Percentiles rank a stretch among this genome's conserved stretches.
Evolutionary conservation across 2,329 filamentous ascomycete genomes (phyloP).

Genomic region (Elsinoe necatrix): DNA sequence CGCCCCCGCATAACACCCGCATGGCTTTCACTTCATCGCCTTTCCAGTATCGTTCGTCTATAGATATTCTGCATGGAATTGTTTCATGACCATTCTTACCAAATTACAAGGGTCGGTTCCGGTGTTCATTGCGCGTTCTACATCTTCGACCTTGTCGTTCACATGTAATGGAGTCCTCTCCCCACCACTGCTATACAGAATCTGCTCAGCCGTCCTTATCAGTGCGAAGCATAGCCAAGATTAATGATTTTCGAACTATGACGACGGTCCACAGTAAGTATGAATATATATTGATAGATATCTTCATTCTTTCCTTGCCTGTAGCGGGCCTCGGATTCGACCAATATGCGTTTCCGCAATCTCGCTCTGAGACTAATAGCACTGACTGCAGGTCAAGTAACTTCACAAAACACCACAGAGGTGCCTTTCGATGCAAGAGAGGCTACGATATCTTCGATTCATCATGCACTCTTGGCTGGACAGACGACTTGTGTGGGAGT

Average conservation of each 20-base stretch:
- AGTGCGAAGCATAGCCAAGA: slow-evolving; percentile 1
- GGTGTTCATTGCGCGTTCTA: too few relatives aligned
- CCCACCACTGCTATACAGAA: too few relatives aligned
- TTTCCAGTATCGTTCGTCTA: neutral
- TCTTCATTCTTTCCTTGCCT: neutral
- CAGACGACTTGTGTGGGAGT: slow-evolving; percentile 48
- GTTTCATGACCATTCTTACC: neutral
- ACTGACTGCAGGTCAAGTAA: neutral
- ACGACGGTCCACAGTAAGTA: neutral
- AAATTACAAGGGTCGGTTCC: too few relatives aligned
- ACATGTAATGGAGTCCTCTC: too few relatives aligned
- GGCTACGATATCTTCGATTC: slow-evolving; percentile 50
- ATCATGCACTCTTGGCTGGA: slow-evolving; percentile 46
- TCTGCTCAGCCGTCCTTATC: neutral
- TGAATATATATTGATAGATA: neutral
- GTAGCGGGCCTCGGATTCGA: neutral
- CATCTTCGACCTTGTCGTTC: too few relatives aligned
- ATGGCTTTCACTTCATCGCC: neutral
- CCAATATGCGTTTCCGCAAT: neutral
- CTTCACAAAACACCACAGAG: neutral
- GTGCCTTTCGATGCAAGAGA: slow-evolving; percentile 44
- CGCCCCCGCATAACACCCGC: neutral
- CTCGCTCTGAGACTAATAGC: neutral
- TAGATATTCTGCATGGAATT: neutral
- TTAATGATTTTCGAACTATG: neutral